Base-by-base conservation (phyloP, 805 yeast species). In the Cyberlindnera bimundalis region DNA sequence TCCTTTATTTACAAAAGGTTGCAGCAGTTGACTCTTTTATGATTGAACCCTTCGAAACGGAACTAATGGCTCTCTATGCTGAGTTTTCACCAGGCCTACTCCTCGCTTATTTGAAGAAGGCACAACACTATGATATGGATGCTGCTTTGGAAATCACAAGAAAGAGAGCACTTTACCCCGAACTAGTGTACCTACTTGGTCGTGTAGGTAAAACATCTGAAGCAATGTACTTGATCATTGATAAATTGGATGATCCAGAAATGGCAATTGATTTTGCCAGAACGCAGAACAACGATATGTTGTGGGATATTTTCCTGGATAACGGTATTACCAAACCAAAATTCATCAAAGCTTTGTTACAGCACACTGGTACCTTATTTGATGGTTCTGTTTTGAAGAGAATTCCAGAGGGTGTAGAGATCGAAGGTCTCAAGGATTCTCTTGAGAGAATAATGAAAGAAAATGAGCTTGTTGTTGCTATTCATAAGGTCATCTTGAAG, bases 161-260 rank as follows among this genome's bases (percentile, higher is more conserved):
- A 45, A 43, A 58, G 10, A 65, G 70, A 17, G 70, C 70, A 1
- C 70, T 74, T 29, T 71, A 70, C 29, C 78, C 81, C 29, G 98
- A 91, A 54, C 67, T 89, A 29, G 95, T 93, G 0, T 89, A 78
- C 54, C 62, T 93, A 23, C 71, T 87, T 46, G 95, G 96, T 5
- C 78, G 79, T 52, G 80, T 85, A 19, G 98, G 99, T 1, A 84
- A 85, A 50, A 78, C 81, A 42, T 73, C 73, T 46, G 74, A 78
- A 46, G 98, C 98, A 0, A 64, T 91, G 52, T 73, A 70, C 42
- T 66, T 93, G 31, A 88, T 93, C 13, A 79, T 89, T 29, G 83
- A 85, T 48, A 74, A 85, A 51, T 64, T 90, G 37, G 72, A 81
- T 40, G 93, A 91, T 57, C 91, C 96, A 0, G 73, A 74, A 29